Percentiles rank a stretch among this genome's conserved stretches.
Conservation (phyloP, 2,329 filamentous ascomycete species). For the Drechslerella coelobrocha region DNA sequence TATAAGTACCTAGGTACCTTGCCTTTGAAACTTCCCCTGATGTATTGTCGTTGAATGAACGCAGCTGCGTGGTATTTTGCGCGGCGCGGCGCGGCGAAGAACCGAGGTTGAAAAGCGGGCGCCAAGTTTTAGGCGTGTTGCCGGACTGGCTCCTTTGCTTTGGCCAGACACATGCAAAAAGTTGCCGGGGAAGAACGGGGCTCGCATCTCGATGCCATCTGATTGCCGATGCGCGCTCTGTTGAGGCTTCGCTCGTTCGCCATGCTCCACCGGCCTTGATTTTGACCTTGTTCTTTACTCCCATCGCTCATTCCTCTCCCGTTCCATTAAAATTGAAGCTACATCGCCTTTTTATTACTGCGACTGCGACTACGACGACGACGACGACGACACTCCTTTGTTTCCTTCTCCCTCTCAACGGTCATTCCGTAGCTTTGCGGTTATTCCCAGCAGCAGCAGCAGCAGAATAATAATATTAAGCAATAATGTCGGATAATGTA, state of each 20-base stretch:
- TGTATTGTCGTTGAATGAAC: too few species aligned
- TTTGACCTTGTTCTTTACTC: constrained; percentile 6
- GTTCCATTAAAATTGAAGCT: neutral
- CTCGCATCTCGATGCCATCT: constrained; percentile 35
- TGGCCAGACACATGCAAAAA: constrained; percentile 39
- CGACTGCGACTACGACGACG: neutral
- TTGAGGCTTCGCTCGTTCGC: neutral
- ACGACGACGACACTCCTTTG: constrained; percentile 6
- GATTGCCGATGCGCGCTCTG: constrained; percentile 38
- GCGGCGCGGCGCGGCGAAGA: constrained; percentile 5
- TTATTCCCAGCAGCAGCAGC: neutral
- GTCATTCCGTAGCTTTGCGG: neutral
- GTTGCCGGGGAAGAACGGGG: constrained; percentile 7
- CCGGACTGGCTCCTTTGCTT: constrained; percentile 22
- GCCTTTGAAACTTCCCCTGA: too few species aligned
- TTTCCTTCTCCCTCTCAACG: neutral
- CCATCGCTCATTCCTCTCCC: neutral
- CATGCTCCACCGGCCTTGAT: constrained; percentile 6
- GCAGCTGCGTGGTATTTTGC: neutral
- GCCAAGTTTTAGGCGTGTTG: constrained; percentile 38
- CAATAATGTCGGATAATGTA: constrained; percentile 73
- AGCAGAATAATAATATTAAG: neutral
- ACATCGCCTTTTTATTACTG: neutral
- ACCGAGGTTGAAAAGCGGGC: constrained; percentile 43
- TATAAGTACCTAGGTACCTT: too few species aligned